These are phyloP conservation scores for Astrephomene gubernaculifera DNA, from an alignment of 139 green algal species.

Conservation along the genomic window DNA sequence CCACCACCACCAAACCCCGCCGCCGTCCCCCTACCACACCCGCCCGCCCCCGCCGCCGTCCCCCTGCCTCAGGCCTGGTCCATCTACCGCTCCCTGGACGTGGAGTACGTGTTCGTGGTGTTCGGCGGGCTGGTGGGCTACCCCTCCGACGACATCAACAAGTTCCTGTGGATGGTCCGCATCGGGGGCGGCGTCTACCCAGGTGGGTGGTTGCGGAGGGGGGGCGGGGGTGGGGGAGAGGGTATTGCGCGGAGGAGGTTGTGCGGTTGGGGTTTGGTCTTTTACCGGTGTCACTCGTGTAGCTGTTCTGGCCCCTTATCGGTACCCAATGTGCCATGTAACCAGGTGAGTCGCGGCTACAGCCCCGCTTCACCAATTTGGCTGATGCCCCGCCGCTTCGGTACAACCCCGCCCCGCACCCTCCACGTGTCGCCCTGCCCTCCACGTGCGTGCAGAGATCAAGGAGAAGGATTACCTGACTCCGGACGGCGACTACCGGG, in stretches of 20 bases:
- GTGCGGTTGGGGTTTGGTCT: background rate
- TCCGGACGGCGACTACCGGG: slow-evolving; percentile 73
- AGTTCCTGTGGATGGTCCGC: slow-evolving; percentile 98
- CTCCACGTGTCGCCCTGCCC: background rate
- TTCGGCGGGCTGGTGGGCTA: slow-evolving; percentile 93
- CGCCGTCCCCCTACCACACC: background rate
- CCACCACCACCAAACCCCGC: background rate
- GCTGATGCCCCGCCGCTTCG: background rate
- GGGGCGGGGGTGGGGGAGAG: background rate
- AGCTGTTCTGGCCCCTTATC: too few species aligned
- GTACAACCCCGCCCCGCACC: too few species aligned
- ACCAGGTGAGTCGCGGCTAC: too few species aligned
- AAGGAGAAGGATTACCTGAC: slow-evolving; percentile 93
- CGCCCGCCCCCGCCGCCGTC: background rate
- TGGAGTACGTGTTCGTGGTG: slow-evolving; percentile 97
- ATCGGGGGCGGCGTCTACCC: slow-evolving; percentile 68
- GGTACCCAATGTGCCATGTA: too few species aligned
- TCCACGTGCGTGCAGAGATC: slow-evolving; percentile 83
- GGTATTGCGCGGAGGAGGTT: background rate
- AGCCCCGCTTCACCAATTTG: too few species aligned
- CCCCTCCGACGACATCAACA: slow-evolving; percentile 96
- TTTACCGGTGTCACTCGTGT: too few species aligned
- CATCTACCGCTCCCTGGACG: slow-evolving; percentile 87
- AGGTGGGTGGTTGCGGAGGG: background rate
- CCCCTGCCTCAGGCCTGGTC: slow-evolving; percentile 71